Base-by-base conservation (phyloP, 2,329 filamentous ascomycete genomes). In the Ophiostoma sp. region DNA sequence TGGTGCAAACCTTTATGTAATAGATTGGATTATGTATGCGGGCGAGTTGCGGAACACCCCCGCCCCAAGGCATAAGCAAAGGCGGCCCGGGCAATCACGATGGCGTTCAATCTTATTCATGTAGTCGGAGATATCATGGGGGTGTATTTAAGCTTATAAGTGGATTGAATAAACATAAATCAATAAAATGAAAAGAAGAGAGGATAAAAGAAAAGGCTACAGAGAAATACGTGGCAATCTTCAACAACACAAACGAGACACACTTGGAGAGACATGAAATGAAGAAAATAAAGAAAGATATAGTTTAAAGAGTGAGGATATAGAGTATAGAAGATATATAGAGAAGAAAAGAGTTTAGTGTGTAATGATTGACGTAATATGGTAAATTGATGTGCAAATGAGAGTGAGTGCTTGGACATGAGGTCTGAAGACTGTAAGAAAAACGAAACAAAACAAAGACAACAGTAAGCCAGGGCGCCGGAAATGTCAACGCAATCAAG, bases 351-450 rank as follows among this genome's bases (percentile, higher is more conserved):
- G 23, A 11, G n/a, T 8, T 57, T 1, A 57, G 7, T 35, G 27
- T 57, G 27, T 13, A 57, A 57, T n/a, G 44, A n/a, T 48, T 48
- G 52, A 57, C n/a, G 52, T 57, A 57, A 57, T 23, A 57, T 62
- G 10, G 23, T 31, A 33, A 62, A 62, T 62, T 62, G 27, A 62
- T 57, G 27, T 57, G 23, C 23, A 57, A 57, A 57, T 57, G 52
- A 57, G 52, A 31, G 52, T 57, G 52, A 27, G n/a, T n/a, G n/a
- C 27, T 31, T 11, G 57, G 52, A 62, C 23, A 62, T 62, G 57
- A 62, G 27, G 27, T 35, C 23, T 62, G 57, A 60, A 60, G 10
- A 27, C 8, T 5, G 8, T 10, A 54, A 54, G 7, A 23, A 48
- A 17, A 48, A n/a, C 6, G n/a, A n/a, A n/a, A 48, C 4, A 20